These are phyloP conservation scores for Spathaspora gorwiae DNA, from an alignment of 805 yeast genomes.

Conservation along the genomic window DNA sequence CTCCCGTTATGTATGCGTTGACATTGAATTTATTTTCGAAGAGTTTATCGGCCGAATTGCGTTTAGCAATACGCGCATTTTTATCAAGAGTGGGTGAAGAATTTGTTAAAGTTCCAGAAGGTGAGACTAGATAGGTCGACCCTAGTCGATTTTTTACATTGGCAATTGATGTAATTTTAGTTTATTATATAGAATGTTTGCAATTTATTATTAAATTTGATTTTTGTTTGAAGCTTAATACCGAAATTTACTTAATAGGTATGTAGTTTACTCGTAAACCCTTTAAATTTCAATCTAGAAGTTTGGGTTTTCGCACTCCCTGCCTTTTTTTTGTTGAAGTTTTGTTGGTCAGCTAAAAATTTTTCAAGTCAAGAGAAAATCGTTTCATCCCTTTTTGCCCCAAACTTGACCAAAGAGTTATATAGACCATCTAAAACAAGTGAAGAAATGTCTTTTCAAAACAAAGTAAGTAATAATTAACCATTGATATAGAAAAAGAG, in stretches of 20 bases:
- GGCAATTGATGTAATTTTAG: background rate
- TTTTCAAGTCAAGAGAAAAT: background rate
- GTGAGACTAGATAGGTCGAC: background rate
- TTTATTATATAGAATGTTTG: too few species aligned
- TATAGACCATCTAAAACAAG: background rate
- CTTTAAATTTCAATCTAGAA: too few species aligned
- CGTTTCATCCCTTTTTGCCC: background rate
- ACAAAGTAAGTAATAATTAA: conserved; percentile 36
- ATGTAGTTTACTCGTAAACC: background rate
- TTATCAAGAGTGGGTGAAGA: conserved; percentile 48
- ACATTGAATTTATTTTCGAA: conserved; percentile 58
- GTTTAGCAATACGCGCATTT: conserved; percentile 57
- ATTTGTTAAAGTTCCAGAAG: conserved; percentile 16
- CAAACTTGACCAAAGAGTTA: too few species aligned
- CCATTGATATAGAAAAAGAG: too few species aligned
- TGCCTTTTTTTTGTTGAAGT: background rate
- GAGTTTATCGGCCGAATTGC: conserved; percentile 55
- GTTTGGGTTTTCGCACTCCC: background rate
- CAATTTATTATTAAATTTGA: background rate
- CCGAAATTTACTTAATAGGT: background rate
- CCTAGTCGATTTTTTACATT: background rate
- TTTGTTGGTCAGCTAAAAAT: background rate
- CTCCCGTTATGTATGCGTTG: conserved; percentile 57
- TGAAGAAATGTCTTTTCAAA: conserved; percentile 40
- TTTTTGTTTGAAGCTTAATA: background rate